phyloP scores from a whole-genome alignment of 345 rosid species.

The Eucalyptus sp. region DNA sequence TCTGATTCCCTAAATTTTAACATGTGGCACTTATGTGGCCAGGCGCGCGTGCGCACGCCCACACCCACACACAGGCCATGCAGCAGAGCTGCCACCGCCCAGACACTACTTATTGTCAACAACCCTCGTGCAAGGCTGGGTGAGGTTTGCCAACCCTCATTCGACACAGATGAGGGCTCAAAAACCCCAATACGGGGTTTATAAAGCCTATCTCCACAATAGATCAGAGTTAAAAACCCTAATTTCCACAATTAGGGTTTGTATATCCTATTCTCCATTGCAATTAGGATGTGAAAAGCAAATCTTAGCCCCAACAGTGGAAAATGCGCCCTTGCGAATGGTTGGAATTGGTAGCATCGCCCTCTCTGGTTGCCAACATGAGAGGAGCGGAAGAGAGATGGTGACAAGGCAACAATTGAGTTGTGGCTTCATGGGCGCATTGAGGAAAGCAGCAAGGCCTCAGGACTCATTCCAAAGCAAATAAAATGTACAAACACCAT shows the following conservation, averaged over 20 bases:
- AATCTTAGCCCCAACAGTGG: neutral
- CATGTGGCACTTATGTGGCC: neutral
- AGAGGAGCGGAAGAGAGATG: neutral
- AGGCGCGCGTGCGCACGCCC: rapidly evolving
- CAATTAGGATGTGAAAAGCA: neutral
- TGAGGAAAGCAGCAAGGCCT: neutral
- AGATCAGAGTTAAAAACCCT: neutral
- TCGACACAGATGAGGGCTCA: neutral
- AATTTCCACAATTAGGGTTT: neutral
- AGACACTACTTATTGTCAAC: neutral
- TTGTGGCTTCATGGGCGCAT: neutral
- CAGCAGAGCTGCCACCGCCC: neutral
- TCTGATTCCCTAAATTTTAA: neutral
- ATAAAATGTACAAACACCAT: neutral
- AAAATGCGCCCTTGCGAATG: neutral
- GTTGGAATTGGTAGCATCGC: neutral
- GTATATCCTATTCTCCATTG: neutral
- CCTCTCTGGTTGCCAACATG: neutral
- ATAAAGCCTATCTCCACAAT: neutral
- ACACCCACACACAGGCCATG: neutral
- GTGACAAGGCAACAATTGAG: neutral
- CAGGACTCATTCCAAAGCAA: neutral
- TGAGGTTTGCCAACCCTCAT: neutral
- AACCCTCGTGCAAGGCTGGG: neutral
- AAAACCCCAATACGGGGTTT: neutral